These are phyloP conservation scores for Penicillium waksmanii DNA, from an alignment of 495 filamentous ascomycete species.

Conservation along the genomic window DNA sequence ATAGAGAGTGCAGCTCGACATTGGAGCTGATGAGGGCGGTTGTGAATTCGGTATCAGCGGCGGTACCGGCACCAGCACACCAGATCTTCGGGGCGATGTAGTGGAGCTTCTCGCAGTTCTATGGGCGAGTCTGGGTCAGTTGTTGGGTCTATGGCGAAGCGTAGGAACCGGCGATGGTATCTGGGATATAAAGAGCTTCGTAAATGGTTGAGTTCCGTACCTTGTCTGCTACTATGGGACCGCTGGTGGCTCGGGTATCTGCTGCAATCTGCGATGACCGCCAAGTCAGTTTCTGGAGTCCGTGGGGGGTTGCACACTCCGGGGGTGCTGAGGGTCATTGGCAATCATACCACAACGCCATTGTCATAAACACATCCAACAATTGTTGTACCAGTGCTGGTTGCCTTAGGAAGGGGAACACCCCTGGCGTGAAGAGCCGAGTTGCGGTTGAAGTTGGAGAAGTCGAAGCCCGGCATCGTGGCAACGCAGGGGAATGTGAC, in stretches of 20 bases:
- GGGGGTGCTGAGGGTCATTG: neutral
- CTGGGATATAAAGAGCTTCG: neutral
- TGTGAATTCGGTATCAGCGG: constrained; percentile 99
- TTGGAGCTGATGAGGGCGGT: constrained; percentile 98
- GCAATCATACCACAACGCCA: constrained; percentile 79
- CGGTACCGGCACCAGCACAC: constrained; percentile 98
- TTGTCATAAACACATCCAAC: constrained; percentile 97
- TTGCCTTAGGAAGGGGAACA: constrained; percentile 93
- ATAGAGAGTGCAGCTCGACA: constrained; percentile 93
- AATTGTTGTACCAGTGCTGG: constrained; percentile 98
- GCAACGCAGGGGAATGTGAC: constrained; percentile 29
- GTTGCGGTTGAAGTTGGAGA: constrained; percentile 99
- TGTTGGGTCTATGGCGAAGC: neutral
- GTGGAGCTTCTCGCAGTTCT: constrained; percentile 99
- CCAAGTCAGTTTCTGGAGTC: constrained; percentile 21
- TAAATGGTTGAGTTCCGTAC: constrained; percentile 38
- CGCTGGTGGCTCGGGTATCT: constrained; percentile 96
- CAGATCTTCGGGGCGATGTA: constrained; percentile 99
- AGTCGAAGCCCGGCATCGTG: constrained; percentile 97
- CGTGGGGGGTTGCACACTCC: neutral
- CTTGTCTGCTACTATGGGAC: constrained; percentile 99
- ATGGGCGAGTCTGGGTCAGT: constrained; percentile 1
- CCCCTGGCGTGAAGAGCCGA: constrained; percentile 90
- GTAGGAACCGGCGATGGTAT: neutral
- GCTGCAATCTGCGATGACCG: constrained; percentile 73